phyloP scores from a whole-genome alignment of 768 basidiomycete species.

The Podaxis mareebaensis region DNA sequence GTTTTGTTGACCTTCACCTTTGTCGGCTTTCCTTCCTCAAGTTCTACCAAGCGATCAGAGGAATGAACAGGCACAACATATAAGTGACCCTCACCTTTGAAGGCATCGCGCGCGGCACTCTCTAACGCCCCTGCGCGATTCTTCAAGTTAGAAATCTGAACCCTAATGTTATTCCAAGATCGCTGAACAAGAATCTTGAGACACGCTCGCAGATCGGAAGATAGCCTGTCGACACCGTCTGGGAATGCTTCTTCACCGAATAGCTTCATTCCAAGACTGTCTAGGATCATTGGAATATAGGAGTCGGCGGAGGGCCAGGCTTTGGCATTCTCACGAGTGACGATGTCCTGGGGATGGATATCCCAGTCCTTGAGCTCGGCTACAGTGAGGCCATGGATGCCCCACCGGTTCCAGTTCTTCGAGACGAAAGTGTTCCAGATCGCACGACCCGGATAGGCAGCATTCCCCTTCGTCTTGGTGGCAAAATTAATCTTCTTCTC shows the following conservation, averaged over 20 bases:
- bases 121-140: background rate
- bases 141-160: background rate
- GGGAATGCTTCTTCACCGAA: background rate
- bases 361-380: background rate
- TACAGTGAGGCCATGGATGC: background rate
- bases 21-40: background rate
- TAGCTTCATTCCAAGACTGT: background rate
- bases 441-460: background rate
- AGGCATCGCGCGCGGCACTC: background rate
- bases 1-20: background rate
- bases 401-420: background rate
- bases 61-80: background rate
- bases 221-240: background rate
- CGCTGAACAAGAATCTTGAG: background rate
- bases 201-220: background rate
- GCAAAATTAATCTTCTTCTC: constrained; percentile 19
- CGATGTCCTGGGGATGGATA: background rate
- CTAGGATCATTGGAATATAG: background rate
- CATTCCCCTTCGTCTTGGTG: background rate
- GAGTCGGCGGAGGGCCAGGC: background rate
- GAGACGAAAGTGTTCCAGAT: background rate
- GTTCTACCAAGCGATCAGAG: background rate
- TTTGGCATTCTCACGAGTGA: background rate
- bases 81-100: background rate
- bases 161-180: background rate